Evolutionary conservation across 768 basidiomycete genomes (phyloP).

Genomic region (Hypsizygus marmoreus): DNA sequence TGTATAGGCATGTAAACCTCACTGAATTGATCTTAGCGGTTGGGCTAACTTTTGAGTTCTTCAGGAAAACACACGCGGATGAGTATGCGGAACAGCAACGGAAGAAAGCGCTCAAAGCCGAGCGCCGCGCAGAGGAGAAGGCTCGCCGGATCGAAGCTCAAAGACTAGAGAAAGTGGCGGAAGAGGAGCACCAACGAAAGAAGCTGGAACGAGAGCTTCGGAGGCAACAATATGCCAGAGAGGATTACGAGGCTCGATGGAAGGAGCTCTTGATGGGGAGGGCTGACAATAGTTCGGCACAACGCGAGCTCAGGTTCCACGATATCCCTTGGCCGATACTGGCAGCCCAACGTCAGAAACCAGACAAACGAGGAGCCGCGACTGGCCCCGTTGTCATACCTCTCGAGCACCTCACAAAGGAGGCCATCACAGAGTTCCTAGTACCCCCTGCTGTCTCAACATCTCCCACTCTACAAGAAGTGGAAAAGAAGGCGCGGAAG

Average conservation of each 20-base stretch:
- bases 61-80: conserved; percentile 66
- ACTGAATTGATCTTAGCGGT: not conserved
- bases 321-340: conserved; percentile 80
- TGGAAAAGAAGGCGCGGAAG: conserved; percentile 49
- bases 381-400: conserved; percentile 17
- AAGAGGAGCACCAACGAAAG: conserved; percentile 51
- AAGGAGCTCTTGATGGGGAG: conserved; percentile 42
- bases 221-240: conserved; percentile 46
- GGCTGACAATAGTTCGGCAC: conserved; percentile 18
- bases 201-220: conserved; percentile 49
- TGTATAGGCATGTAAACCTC: conserved; percentile 65
- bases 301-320: conserved; percentile 40
- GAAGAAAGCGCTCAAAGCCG: conserved; percentile 52
- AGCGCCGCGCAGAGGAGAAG: conserved; percentile 55
- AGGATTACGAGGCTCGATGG: conserved; percentile 62
- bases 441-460: conserved; percentile 29
- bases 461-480: conserved; percentile 17
- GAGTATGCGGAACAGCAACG: conserved; percentile 66
- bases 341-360: conserved; percentile 30
- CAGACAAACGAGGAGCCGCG: conserved; percentile 15
- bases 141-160: conserved; percentile 54
- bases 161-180: conserved; percentile 50
- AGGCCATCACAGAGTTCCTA: conserved; percentile 61
- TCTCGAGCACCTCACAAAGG: conserved; percentile 54
- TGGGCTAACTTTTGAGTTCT: conserved; percentile 1